Percentiles rank a stretch among this genome's conserved stretches.
Evolutionary conservation across 495 filamentous ascomycete genomes (phyloP).

Genomic region (Letharia lupina): DNA sequence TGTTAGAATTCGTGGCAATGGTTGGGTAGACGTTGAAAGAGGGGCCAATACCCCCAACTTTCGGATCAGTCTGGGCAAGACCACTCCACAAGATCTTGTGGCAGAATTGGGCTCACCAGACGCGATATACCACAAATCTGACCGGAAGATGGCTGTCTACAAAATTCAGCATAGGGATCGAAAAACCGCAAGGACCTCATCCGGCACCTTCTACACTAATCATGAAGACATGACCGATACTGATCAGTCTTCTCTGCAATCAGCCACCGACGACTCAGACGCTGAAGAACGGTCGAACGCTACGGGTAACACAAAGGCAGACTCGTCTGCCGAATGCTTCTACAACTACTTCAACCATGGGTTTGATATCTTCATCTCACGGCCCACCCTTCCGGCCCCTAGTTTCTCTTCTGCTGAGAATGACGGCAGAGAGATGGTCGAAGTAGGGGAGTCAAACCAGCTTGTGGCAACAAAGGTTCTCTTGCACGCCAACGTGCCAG

Average conservation of each 20-base stretch:
- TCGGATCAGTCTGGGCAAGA: slow-evolving; percentile 65
- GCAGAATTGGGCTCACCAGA: slow-evolving; percentile 89
- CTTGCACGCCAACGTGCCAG: slow-evolving; percentile 87
- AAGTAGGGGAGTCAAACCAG: slow-evolving; percentile 30
- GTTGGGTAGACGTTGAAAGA: slow-evolving; percentile 66
- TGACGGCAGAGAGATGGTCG: slow-evolving; percentile 23
- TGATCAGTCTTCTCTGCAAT: slow-evolving; percentile 73
- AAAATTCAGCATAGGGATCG: slow-evolving; percentile 35
- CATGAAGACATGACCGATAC: slow-evolving; percentile 45
- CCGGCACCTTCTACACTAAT: slow-evolving; percentile 10
- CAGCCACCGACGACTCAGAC: slow-evolving; percentile 68
- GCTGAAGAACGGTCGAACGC: slow-evolving; percentile 46
- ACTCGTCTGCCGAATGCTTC: slow-evolving; percentile 66
- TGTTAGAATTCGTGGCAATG: slow-evolving; percentile 63
- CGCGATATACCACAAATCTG: slow-evolving; percentile 88
- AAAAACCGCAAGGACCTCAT: slow-evolving; percentile 12
- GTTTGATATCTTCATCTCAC: slow-evolving; percentile 86
- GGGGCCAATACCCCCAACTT: slow-evolving; percentile 46
- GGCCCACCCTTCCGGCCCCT: slow-evolving; percentile 57
- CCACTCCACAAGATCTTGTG: slow-evolving; percentile 82
- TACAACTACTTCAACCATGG: slow-evolving; percentile 96
- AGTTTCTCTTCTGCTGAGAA: slow-evolving; percentile 43
- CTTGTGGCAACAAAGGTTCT: slow-evolving; percentile 83
- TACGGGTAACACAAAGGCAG: slow-evolving; percentile 37
- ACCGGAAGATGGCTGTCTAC: slow-evolving; percentile 86